Evolutionary conservation across 495 filamentous ascomycete genomes (phyloP).

Genomic region (Aspergillus carlsbadensis): DNA sequence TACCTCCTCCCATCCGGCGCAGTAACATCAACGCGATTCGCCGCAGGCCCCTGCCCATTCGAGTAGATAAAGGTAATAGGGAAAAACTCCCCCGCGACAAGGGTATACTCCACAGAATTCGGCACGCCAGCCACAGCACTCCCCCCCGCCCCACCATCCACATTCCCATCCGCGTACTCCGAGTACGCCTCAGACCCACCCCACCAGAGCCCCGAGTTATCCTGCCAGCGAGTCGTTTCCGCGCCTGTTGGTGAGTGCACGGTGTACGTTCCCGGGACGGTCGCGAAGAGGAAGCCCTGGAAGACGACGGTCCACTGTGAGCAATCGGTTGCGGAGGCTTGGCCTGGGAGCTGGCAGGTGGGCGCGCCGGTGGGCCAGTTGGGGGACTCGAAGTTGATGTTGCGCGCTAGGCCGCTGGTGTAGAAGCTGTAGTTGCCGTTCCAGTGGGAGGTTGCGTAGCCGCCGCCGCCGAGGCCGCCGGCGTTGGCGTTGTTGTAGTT

Average conservation of each 20-base stretch:
- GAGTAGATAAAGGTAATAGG: slow-evolving; percentile 8
- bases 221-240: not conserved
- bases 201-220: slow-evolving; percentile 8
- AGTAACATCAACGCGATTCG: slow-evolving; percentile 1
- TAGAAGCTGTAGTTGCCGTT: slow-evolving; percentile 2
- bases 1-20: not conserved
- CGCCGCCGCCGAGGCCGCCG: slow-evolving; percentile 9
- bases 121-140: not conserved
- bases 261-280: not conserved
- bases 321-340: not conserved
- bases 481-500: slow-evolving; percentile 5
- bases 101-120: not conserved
- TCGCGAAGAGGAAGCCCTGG: slow-evolving; percentile 4
- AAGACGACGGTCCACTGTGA: slow-evolving; percentile 9
- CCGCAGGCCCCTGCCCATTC: slow-evolving; percentile 6
- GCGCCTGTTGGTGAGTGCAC: not conserved
- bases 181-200: slow-evolving; percentile 3
- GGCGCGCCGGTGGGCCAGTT: not conserved
- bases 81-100: slow-evolving; percentile 7
- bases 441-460: slow-evolving; percentile 8
- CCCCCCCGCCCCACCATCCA: not conserved
- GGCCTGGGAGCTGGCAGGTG: slow-evolving; percentile 10
- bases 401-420: slow-evolving; percentile 2
- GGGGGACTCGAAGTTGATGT: slow-evolving; percentile 7
- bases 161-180: not conserved